Evolutionary conservation across 2,329 filamentous ascomycete species (phyloP).

Genomic region (Talaromyces sp.): DNA sequence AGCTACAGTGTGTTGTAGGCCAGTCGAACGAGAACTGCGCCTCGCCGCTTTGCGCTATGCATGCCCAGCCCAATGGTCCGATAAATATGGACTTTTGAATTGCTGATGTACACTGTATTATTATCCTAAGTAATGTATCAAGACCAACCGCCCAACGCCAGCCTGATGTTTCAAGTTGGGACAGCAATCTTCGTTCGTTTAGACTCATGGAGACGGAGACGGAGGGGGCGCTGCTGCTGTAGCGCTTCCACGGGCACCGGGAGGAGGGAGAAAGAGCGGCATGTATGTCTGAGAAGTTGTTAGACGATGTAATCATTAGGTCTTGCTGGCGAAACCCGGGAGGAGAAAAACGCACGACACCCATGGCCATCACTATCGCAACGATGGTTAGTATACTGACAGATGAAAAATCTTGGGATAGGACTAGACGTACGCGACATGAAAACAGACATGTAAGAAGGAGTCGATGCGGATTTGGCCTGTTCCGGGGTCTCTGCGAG

Average conservation of each 20-base stretch:
- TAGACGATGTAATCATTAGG: neutral
- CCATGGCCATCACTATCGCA: conserved; percentile 54
- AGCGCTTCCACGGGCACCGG: conserved; percentile 25
- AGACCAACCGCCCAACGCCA: neutral
- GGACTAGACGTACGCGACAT: conserved; percentile 63
- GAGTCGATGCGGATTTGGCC: conserved; percentile 59
- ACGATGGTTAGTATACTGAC: neutral
- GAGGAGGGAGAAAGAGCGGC: conserved; percentile 58
- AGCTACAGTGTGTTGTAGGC: neutral
- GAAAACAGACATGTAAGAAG: conserved; percentile 66
- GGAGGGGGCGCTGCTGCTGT: conserved; percentile 46
- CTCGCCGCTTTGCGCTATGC: neutral
- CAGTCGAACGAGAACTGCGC: neutral
- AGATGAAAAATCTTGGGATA: conserved; percentile 9
- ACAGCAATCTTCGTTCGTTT: neutral
- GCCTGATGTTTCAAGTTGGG: neutral
- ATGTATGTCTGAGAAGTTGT: conserved; percentile 49
- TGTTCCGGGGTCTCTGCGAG: conserved; percentile 44
- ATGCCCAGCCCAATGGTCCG: neutral
- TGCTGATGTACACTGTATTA: neutral
- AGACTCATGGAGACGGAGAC: conserved; percentile 24
- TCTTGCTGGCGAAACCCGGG: neutral
- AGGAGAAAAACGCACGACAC: conserved; percentile 35
- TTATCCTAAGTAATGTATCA: neutral
- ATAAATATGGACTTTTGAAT: neutral